These are phyloP conservation scores for Chaetomiaceae sp. DNA, from an alignment of 2,329 filamentous ascomycete genomes.

Conservation along the genomic window DNA sequence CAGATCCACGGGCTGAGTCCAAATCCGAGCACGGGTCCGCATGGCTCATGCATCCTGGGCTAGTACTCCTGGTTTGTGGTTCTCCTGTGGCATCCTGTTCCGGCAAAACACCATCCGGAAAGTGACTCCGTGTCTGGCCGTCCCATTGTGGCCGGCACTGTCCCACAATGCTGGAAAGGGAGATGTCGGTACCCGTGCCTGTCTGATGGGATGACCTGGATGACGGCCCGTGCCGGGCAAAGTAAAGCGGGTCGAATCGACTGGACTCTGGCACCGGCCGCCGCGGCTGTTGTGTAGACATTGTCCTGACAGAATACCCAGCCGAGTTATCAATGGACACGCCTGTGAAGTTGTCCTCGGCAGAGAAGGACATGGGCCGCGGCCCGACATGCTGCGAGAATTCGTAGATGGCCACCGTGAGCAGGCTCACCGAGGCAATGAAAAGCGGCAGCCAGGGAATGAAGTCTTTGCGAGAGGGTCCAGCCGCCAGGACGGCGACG, in stretches of 20 bases:
- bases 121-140: constrained; percentile 12
- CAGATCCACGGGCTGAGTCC: neutral
- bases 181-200: constrained; percentile 16
- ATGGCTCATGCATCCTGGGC: neutral
- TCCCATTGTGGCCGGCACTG: constrained; percentile 19
- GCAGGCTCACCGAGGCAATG: constrained; percentile 17
- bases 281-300: neutral
- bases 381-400: neutral
- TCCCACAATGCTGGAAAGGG: constrained; percentile 13
- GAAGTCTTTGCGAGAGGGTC: constrained; percentile 17
- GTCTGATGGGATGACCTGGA: constrained; percentile 14
- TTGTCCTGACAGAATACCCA: constrained; percentile 5
- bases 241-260: constrained; percentile 9
- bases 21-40: neutral
- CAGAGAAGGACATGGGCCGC: neutral
- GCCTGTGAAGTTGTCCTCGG: constrained; percentile 11
- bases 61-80: neutral
- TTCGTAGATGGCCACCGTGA: constrained; percentile 19
- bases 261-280: constrained; percentile 9
- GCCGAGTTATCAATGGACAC: constrained; percentile 14
- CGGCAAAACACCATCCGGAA: neutral
- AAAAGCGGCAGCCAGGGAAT: constrained; percentile 26
- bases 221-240: constrained; percentile 16
- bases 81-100: neutral
- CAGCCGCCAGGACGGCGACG: constrained; percentile 17